phyloP scores from a whole-genome alignment of 345 rosid species.

The Pelargonium nanum region DNA sequence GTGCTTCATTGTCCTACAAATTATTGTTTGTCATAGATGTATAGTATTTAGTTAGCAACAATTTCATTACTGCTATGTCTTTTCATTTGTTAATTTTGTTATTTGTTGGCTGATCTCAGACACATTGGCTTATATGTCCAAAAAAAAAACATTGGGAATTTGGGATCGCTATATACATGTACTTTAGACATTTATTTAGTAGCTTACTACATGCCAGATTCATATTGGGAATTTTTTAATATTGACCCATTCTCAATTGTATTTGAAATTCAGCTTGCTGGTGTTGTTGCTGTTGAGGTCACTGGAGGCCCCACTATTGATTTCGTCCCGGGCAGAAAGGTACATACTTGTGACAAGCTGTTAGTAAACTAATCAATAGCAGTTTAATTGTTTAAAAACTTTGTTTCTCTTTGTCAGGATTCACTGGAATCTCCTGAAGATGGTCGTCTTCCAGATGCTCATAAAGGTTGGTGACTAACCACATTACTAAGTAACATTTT shows the following conservation, averaged over 20 bases:
- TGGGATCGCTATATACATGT: neutral
- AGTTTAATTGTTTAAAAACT: neutral
- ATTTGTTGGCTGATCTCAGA: no score
- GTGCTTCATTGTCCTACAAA: neutral
- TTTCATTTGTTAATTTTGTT: no score
- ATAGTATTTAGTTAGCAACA: no score
- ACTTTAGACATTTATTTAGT: neutral
- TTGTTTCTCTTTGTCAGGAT: conserved; percentile 31
- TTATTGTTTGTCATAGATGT: neutral
- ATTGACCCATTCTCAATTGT: neutral
- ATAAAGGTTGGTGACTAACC: conserved; percentile 27
- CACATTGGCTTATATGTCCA: no score
- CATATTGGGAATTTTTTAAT: neutral
- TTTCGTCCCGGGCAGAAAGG: conserved; percentile 76
- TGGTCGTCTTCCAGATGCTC: conserved; percentile 74
- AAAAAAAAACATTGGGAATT: no score
- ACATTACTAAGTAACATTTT: neutral
- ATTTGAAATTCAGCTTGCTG: conserved; percentile 52
- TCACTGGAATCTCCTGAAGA: conserved; percentile 43
- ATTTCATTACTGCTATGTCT: no score
- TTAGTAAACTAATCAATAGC: no score
- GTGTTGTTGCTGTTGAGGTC: conserved; percentile 76
- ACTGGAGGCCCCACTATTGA: conserved; percentile 66
- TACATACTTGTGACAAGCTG: conserved; percentile 9
- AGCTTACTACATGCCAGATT: neutral